Percentiles rank a stretch among this genome's conserved stretches.
phyloP scores from a whole-genome alignment of 345 rosid genomes.

The Boechera retrofracta region DNA sequence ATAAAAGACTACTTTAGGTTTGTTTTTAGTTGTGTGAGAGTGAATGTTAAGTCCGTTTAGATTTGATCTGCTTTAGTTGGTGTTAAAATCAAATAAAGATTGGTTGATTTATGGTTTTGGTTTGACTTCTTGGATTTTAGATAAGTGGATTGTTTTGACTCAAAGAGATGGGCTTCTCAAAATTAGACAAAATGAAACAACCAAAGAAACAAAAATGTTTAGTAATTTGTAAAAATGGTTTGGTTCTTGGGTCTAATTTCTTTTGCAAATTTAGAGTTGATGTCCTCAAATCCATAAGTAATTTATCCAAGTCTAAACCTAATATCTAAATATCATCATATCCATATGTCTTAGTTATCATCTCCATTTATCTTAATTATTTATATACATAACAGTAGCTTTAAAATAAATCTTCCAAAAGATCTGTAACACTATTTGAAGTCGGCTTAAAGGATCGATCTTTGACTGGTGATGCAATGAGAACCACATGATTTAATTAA shows the following conservation, averaged over 20 bases:
- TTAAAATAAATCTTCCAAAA: background rate
- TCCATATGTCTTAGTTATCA: background rate
- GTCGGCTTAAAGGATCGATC: background rate
- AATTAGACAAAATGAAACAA: background rate
- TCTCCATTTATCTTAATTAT: background rate
- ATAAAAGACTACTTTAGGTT: conserved; percentile 25
- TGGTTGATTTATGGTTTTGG: background rate
- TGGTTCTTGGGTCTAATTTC: too few relatives aligned
- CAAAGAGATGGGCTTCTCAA: background rate
- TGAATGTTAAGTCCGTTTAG: conserved; percentile 17
- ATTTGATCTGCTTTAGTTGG: background rate
- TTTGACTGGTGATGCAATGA: background rate
- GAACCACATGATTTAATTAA: conserved; percentile 13
- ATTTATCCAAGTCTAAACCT: too few relatives aligned
- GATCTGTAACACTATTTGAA: background rate
- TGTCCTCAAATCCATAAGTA: too few relatives aligned
- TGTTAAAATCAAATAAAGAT: conserved; percentile 30
- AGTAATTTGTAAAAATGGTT: too few relatives aligned
- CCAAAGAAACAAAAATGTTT: too few relatives aligned
- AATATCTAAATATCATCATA: background rate
- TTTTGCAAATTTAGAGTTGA: too few relatives aligned
- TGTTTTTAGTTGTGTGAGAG: conserved; percentile 10
- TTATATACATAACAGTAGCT: background rate
- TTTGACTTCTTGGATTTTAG: background rate
- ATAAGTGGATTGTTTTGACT: background rate